Conservation (phyloP, 2,329 filamentous ascomycete species). For the Hirsutella rhossiliensis region DNA sequence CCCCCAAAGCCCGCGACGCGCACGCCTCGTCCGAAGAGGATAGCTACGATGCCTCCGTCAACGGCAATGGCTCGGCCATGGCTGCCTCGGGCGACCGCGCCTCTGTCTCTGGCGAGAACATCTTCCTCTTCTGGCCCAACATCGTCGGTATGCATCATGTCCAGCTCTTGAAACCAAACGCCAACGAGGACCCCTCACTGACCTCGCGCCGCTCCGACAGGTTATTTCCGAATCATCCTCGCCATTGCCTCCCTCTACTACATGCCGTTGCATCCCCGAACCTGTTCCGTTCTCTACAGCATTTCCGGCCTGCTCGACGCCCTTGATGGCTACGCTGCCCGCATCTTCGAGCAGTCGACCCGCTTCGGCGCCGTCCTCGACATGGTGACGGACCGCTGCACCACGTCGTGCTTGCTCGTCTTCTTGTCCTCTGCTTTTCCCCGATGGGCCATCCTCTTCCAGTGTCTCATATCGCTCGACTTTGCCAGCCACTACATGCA, state of each 20-base stretch:
- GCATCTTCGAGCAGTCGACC: conserved; percentile 73
- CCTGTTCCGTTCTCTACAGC: conserved; percentile 83
- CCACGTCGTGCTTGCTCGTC: conserved; percentile 85
- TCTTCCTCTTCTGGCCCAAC: conserved; percentile 74
- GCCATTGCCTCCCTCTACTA: conserved; percentile 92
- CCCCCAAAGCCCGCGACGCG: conserved; percentile 20
- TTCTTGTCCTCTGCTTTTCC: conserved; percentile 93
- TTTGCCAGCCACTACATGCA: conserved; percentile 97
- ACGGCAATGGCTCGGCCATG: conserved; percentile 33
- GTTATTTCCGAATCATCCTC: conserved; percentile 66
- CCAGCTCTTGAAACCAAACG: neutral
- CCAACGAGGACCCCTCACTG: conserved; percentile 5
- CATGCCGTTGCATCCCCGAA: conserved; percentile 97
- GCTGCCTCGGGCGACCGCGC: conserved; percentile 16
- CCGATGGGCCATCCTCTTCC: conserved; percentile 87
- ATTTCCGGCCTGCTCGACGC: conserved; percentile 92
- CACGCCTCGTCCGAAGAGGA: conserved; percentile 17
- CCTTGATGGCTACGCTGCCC: conserved; percentile 83
- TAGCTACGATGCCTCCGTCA: conserved; percentile 18
- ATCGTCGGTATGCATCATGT: conserved; percentile 55
- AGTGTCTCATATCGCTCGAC: conserved; percentile 83
- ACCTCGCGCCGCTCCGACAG: conserved; percentile 25
- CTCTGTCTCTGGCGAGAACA: conserved; percentile 48
- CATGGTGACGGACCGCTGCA: conserved; percentile 98
- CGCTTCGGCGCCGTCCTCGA: conserved; percentile 94